Conservation (phyloP, 805 yeast genomes). For the Hemisphaericaspora nanyangensis region DNA sequence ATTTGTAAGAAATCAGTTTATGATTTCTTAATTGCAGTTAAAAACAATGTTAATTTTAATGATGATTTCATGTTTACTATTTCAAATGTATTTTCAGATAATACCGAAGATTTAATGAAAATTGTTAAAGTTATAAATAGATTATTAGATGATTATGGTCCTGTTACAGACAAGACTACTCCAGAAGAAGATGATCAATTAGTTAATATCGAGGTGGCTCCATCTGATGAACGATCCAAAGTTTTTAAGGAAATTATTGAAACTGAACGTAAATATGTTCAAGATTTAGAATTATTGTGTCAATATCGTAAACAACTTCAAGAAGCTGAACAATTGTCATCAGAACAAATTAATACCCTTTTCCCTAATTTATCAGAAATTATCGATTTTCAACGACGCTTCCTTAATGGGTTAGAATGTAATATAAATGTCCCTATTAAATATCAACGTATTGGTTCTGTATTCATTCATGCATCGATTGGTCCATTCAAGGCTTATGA, state of each 20-base stretch:
- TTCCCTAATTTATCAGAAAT: constrained; percentile 84
- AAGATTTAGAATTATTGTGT: constrained; percentile 75
- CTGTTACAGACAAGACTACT: background rate
- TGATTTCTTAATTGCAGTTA: constrained; percentile 84
- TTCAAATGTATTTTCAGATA: constrained; percentile 81
- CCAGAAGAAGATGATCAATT: constrained; percentile 3
- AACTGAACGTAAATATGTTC: constrained; percentile 90
- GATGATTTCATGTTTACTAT: constrained; percentile 87
- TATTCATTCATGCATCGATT: constrained; percentile 76
- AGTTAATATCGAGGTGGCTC: constrained; percentile 20
- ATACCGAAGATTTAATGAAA: constrained; percentile 70
- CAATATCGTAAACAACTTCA: constrained; percentile 66
- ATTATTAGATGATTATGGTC: constrained; percentile 37
- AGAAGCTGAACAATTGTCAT: constrained; percentile 61
- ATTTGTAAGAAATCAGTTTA: constrained; percentile 86
- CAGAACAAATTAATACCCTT: constrained; percentile 74
- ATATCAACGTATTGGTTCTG: constrained; percentile 83
- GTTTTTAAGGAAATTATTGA: constrained; percentile 81
- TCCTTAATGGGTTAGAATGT: constrained; percentile 84
- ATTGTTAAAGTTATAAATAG: constrained; percentile 69
- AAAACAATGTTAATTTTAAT: constrained; percentile 64
- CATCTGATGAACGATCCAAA: constrained; percentile 61
- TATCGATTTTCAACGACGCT: constrained; percentile 88
- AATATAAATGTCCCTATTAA: constrained; percentile 71
- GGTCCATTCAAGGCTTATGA: constrained; percentile 85